A percentile compares a stretch with the other conserved stretches of the same genome.
Conservation (phyloP, 2,329 filamentous ascomycete species). For the Chaetomium globosum region DNA sequence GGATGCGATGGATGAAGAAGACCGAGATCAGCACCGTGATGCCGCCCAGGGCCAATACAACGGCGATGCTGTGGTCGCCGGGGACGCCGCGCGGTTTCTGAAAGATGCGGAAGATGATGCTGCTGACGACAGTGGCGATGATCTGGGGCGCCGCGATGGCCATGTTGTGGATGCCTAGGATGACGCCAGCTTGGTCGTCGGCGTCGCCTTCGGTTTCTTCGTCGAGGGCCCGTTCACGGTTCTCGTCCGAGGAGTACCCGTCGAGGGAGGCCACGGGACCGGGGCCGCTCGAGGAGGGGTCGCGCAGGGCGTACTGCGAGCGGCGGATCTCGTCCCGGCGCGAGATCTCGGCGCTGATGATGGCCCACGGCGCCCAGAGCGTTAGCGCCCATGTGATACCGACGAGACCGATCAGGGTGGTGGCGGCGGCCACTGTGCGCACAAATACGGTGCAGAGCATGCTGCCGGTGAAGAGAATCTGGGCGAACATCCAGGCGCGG, state of each 20-base stretch:
- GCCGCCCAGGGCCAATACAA: slow-evolving; percentile 84
- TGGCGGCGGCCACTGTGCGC: slow-evolving; percentile 69
- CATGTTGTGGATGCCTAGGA: slow-evolving; percentile 95
- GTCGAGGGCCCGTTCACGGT: slow-evolving; percentile 39
- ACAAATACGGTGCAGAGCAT: slow-evolving; percentile 87
- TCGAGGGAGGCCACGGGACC: slow-evolving; percentile 34
- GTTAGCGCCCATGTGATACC: slow-evolving; percentile 92
- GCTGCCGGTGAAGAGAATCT: slow-evolving; percentile 78
- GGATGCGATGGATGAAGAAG: slow-evolving; percentile 68
- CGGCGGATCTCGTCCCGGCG: slow-evolving; percentile 68
- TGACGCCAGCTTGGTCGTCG: slow-evolving; percentile 80
- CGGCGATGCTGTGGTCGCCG: slow-evolving; percentile 83
- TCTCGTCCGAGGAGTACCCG: slow-evolving; percentile 38
- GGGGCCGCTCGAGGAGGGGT: slow-evolving; percentile 23
- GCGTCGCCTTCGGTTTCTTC: slow-evolving; percentile 51
- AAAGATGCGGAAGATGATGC: slow-evolving; percentile 78
- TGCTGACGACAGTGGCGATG: slow-evolving; percentile 81
- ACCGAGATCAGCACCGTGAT: slow-evolving; percentile 76
- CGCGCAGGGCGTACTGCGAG: slow-evolving; percentile 40
- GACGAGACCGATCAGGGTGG: slow-evolving; percentile 74
- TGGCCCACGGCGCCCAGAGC: slow-evolving; percentile 91
- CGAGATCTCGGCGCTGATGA: slow-evolving; percentile 90
- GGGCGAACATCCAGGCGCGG: slow-evolving; percentile 81
- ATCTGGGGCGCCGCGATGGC: slow-evolving; percentile 90
- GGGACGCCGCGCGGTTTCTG: slow-evolving; percentile 85